Evolutionary conservation across 805 yeast genomes (phyloP).

Genomic region (Nakazawaea molendinolei): DNA sequence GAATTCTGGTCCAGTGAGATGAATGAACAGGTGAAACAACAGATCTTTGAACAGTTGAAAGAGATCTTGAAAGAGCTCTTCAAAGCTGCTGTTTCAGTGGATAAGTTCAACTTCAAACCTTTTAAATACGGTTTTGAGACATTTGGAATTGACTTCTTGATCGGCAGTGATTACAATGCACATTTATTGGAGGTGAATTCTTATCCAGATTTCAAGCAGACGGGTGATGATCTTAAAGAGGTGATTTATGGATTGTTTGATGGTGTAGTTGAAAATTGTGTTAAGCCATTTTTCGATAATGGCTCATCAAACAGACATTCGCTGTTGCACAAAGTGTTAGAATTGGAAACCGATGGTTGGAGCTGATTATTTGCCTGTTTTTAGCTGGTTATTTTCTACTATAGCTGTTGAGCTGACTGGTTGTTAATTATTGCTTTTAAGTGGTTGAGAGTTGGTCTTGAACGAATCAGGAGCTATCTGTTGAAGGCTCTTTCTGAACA

Average conservation of each 20-base stretch:
- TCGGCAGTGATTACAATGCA: conserved; percentile 49
- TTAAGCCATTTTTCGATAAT: conserved; percentile 39
- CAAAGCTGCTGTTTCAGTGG: conserved; percentile 74
- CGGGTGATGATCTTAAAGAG: conserved; percentile 68
- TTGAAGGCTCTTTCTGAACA: too few relatives aligned
- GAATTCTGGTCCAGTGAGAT: conserved; percentile 53
- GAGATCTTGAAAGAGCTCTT: conserved; percentile 63
- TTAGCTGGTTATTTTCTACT: too few relatives aligned
- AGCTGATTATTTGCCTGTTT: too few relatives aligned
- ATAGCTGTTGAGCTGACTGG: too few relatives aligned
- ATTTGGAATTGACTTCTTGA: conserved; percentile 84
- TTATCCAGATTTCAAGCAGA: conserved; percentile 95
- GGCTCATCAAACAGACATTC: conserved; percentile 11
- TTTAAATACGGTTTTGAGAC: conserved; percentile 76
- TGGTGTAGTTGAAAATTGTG: conserved; percentile 40
- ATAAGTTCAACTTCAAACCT: conserved; percentile 80
- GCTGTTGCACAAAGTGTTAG: conserved; percentile 34
- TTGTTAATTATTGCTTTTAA: too few relatives aligned
- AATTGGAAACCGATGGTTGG: conserved; percentile 15
- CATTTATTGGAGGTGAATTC: conserved; percentile 80
- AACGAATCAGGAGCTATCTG: too few relatives aligned
- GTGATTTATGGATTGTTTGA: conserved; percentile 64
- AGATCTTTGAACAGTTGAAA: conserved; percentile 50
- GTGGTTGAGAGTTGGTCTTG: too few relatives aligned
- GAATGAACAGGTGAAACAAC: conserved; percentile 25